A percentile compares a stretch with the other conserved stretches of the same genome.
Conservation (phyloP, 164 flowering plant species). For the Amborella trichopoda region DNA sequence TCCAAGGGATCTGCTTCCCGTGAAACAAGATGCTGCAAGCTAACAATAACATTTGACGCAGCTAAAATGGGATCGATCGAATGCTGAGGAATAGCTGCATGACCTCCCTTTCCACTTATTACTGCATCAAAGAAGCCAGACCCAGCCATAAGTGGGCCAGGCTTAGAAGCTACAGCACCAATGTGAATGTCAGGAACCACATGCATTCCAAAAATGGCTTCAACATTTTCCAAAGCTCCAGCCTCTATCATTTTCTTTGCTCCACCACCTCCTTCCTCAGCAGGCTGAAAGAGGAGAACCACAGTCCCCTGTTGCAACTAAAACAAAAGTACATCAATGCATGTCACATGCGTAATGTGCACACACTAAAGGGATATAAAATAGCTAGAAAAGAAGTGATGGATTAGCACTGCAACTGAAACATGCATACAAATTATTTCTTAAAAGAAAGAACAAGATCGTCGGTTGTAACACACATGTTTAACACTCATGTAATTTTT, state of each 20-base stretch:
- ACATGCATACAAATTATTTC: no score
- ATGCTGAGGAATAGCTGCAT: slow-evolving; percentile 72
- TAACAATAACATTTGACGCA: slow-evolving; percentile 58
- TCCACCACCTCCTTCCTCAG: slow-evolving; percentile 73
- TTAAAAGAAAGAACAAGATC: no score
- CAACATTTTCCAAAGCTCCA: slow-evolving; percentile 46
- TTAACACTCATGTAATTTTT: no score
- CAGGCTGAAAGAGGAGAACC: slow-evolving; percentile 76
- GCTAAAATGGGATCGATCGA: slow-evolving; percentile 79
- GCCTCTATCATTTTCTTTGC: slow-evolving; percentile 48
- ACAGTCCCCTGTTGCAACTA: slow-evolving; percentile 51
- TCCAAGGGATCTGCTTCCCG: slow-evolving; percentile 84
- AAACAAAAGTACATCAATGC: no score
- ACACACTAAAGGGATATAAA: no score
- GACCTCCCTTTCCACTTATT: slow-evolving; percentile 77
- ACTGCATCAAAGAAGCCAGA: slow-evolving; percentile 64
- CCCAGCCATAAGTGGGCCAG: slow-evolving; percentile 63
- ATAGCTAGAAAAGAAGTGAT: no score
- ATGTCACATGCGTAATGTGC: no score
- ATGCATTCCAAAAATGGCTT: slow-evolving; percentile 67
- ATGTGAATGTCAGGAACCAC: slow-evolving; percentile 20
- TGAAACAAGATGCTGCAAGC: slow-evolving; percentile 72
- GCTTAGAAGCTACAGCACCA: slow-evolving; percentile 43
- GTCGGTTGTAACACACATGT: no score
- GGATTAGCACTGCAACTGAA: no score